Evolutionary conservation across 129 eudicot genomes (phyloP).

Genomic region (Flaveria bidentis): DNA sequence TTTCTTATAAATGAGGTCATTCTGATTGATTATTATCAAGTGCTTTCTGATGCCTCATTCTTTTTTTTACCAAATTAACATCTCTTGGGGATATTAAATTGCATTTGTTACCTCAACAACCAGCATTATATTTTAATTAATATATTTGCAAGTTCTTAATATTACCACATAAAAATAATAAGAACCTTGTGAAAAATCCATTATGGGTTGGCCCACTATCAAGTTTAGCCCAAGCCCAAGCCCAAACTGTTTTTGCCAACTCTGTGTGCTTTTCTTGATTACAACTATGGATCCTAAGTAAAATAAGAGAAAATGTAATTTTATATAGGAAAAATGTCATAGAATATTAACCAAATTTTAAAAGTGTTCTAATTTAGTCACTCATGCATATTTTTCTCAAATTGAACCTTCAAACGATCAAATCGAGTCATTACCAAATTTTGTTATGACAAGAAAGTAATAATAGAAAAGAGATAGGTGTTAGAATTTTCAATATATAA

Average conservation of each 20-base stretch:
- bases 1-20: slow-evolving; percentile 30
- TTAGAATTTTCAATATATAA: too few relatives aligned
- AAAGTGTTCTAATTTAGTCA: too few relatives aligned
- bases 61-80: slow-evolving; percentile 34
- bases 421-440: too few relatives aligned
- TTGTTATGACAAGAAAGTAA: too few relatives aligned
- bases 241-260: neutral
- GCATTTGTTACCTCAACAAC: slow-evolving; percentile 44
- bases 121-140: slow-evolving; percentile 33
- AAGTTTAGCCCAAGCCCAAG: neutral
- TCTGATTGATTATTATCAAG: slow-evolving; percentile 31
- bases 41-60: slow-evolving; percentile 20
- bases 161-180: neutral
- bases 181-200: neutral
- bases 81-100: slow-evolving; percentile 17
- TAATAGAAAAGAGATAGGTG: too few relatives aligned
- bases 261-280: too few relatives aligned
- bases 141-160: neutral
- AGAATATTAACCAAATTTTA: too few relatives aligned
- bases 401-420: too few relatives aligned
- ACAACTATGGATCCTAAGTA: neutral
- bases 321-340: too few relatives aligned
- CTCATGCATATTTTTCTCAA: too few relatives aligned
- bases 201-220: neutral
- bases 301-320: neutral